Conservation (phyloP, 495 filamentous ascomycete species). For the Clavariopsis aquatica region DNA sequence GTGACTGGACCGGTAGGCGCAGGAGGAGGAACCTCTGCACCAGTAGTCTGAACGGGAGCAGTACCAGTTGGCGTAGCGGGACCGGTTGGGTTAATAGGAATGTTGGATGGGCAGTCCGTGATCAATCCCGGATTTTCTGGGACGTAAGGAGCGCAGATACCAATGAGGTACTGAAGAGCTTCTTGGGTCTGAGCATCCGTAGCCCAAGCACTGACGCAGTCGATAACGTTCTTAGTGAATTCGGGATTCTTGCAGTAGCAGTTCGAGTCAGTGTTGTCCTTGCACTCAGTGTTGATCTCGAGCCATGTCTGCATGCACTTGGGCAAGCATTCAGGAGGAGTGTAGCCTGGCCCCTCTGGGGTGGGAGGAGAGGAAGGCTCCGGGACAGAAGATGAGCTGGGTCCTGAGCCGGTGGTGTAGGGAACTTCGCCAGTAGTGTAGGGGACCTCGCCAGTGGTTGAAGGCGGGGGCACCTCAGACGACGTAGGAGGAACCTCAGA, state of each 20-base stretch:
- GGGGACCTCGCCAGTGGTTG: not conserved
- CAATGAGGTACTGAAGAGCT: conserved; percentile 82
- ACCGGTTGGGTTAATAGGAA: conserved; percentile 57
- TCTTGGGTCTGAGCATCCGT: conserved; percentile 64
- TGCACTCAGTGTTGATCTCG: conserved; percentile 65
- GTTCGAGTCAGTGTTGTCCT: conserved; percentile 73
- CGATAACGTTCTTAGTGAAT: conserved; percentile 78
- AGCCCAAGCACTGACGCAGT: conserved; percentile 78
- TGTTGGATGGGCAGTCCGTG: conserved; percentile 64
- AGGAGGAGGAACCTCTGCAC: conserved; percentile 3
- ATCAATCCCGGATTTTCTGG: conserved; percentile 80
- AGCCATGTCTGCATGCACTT: conserved; percentile 95
- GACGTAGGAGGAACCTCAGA: not conserved
- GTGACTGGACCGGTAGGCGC: conserved; percentile 51
- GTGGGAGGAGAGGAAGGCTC: conserved; percentile 1
- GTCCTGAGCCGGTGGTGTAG: not conserved
- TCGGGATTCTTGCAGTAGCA: conserved; percentile 84
- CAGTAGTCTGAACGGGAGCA: conserved; percentile 4
- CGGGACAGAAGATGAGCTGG: conserved; percentile 2
- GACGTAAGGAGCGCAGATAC: conserved; percentile 80
- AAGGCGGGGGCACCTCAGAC: conserved; percentile 42
- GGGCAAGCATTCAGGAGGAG: conserved; percentile 68
- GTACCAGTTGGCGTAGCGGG: conserved; percentile 11
- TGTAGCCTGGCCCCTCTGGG: conserved; percentile 21
- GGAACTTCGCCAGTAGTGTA: not conserved